Evolutionary conservation across 2,329 filamentous ascomycete genomes (phyloP).

Genomic region (Aspergillus novoparasiticus): DNA sequence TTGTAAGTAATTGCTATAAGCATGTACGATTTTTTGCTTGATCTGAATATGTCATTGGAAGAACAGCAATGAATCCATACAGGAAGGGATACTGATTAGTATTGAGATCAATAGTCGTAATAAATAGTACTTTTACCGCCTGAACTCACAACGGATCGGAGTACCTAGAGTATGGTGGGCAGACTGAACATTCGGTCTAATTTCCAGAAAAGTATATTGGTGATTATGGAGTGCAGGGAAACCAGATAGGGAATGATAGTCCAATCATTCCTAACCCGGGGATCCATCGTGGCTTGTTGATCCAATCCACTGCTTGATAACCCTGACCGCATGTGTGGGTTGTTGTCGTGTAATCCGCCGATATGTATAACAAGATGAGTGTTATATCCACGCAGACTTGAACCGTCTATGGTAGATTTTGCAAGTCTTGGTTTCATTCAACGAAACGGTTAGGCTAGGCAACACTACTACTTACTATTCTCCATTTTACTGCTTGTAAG

Average conservation of each 20-base stretch:
- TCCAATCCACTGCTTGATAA: slow-evolving; percentile 12
- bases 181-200: neutral
- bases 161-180: neutral
- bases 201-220: slow-evolving; percentile 1
- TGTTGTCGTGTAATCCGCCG: neutral
- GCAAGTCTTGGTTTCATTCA: neutral
- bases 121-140: neutral
- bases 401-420: neutral
- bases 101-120: neutral
- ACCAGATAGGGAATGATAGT: slow-evolving; percentile 1
- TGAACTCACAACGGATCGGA: neutral
- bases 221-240: neutral
- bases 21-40: neutral
- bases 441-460: neutral
- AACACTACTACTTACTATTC: neutral
- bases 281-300: slow-evolving; percentile 22
- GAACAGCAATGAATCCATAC: neutral
- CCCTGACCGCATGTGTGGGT: neutral
- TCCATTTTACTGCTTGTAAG: neutral
- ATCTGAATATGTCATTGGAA: neutral
- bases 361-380: neutral
- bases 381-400: neutral
- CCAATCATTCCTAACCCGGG: slow-evolving; percentile 6
- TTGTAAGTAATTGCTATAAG: neutral
- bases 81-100: neutral